Conservation (phyloP, 768 basidiomycete species). For the Leccinellum luteum region DNA sequence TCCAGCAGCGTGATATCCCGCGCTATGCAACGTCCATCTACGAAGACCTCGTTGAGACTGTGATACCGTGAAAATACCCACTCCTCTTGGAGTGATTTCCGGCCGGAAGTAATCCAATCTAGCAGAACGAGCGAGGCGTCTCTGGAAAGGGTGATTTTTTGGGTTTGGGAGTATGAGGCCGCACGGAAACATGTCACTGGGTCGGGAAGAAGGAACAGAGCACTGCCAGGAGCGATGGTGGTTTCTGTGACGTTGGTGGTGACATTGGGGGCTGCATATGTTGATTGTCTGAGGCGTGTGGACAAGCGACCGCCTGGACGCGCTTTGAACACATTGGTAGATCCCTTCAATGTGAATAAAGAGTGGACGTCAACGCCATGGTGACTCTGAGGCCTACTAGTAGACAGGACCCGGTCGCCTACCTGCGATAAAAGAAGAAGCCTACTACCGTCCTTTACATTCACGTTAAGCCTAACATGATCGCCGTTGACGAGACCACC, state of each 20-base stretch:
- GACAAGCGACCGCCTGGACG: slow-evolving; percentile 62
- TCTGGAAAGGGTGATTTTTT: slow-evolving; percentile 66
- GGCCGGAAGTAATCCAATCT: slow-evolving; percentile 92
- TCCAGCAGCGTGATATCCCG: slow-evolving; percentile 81
- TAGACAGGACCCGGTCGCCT: slow-evolving; percentile 16
- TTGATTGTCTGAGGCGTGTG: slow-evolving; percentile 27
- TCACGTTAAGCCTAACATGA: slow-evolving; percentile 56
- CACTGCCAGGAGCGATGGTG: slow-evolving; percentile 46
- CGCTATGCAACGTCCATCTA: slow-evolving; percentile 62
- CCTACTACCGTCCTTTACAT: slow-evolving; percentile 52
- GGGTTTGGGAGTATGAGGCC: slow-evolving; percentile 80
- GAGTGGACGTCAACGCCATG: not conserved
- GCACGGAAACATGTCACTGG: slow-evolving; percentile 89
- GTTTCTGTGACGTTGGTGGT: slow-evolving; percentile 70
- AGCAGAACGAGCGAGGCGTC: slow-evolving; percentile 70
- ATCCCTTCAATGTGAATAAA: slow-evolving; percentile 51
- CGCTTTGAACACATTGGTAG: slow-evolving; percentile 92
- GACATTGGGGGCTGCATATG: slow-evolving; percentile 11
- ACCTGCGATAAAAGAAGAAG: slow-evolving; percentile 88
- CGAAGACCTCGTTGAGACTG: slow-evolving; percentile 79
- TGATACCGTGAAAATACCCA: slow-evolving; percentile 88
- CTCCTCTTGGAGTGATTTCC: slow-evolving; percentile 78
- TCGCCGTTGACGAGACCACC: slow-evolving; percentile 92
- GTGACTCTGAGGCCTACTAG: not conserved
- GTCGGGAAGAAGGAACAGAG: slow-evolving; percentile 83